Conservation (phyloP, 208 protist species). For the Naegleria fowleri region DNA sequence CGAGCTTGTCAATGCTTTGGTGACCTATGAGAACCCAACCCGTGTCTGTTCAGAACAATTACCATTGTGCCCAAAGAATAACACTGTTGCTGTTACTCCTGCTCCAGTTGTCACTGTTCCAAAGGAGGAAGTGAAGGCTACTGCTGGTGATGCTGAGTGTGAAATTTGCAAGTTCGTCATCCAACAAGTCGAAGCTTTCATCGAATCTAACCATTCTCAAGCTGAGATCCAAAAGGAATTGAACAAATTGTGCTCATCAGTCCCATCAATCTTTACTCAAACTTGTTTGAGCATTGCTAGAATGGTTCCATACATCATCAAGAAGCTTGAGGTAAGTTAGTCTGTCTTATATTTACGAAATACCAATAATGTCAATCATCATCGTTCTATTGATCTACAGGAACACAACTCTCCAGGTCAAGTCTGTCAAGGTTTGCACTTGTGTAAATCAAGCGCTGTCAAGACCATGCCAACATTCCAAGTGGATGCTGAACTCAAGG, state of each 20-base stretch:
- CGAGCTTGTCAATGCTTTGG: neutral
- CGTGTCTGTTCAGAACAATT: neutral
- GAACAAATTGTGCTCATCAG: neutral
- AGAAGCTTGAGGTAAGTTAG: neutral
- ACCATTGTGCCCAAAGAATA: neutral
- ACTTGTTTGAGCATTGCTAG: neutral
- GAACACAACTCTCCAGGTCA: neutral
- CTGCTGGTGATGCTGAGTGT: neutral
- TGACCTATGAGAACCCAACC: neutral
- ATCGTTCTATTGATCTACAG: too few relatives aligned
- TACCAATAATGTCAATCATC: too few relatives aligned
- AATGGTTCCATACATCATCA: slow-evolving; percentile 3
- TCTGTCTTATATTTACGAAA: too few relatives aligned
- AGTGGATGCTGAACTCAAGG: neutral
- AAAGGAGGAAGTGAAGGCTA: neutral
- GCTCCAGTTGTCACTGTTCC: neutral
- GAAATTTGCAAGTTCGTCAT: neutral
- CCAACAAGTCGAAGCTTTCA: neutral
- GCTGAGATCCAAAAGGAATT: neutral
- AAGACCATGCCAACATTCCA: neutral
- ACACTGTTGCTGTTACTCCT: neutral
- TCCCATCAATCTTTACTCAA: neutral
- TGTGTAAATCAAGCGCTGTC: neutral
- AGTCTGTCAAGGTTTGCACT: neutral
- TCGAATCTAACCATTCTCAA: neutral